Evolutionary conservation across 73 alveolate species (phyloP), one percentile per base, ranked within the genome.

Genomic region (Paramecium pentaurelia): DNA sequence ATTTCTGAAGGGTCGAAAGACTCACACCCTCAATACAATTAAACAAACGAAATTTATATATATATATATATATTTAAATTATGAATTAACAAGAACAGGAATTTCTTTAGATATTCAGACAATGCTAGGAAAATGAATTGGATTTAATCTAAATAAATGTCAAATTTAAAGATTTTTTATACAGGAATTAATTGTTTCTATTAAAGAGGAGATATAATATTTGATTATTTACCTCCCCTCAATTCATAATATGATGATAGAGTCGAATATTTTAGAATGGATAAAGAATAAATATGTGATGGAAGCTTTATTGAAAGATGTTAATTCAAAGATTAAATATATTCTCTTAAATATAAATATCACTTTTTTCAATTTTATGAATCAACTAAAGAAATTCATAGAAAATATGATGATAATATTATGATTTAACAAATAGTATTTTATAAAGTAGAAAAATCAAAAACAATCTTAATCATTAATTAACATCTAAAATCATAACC

Each of bases 1-100:
- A 80, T 80, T 80, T 80, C 91, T 80, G 91, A 47, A 80, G 91
- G 91, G 91, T 80, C 91, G 71, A 80, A 80, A 80, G 91, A 80
- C 91, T 47, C 91, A 77, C 38, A 37, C 91, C 22, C 91, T 49
- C 44, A 27, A 16, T 32, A 1, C 25, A 54, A 80, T 45, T 80
- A 80, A 45, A 10, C 77, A 80, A 80, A 80, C 77, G 91, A 80
- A 80, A 80, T 44, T 44, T 37, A n/a, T 37, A 68, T 73, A 71
- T 71, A 68, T 73, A 71, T 71, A 32, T 71, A 28, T 34, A 73
- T 64, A 6, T 64, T 28, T 64, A 49, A 49, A 49, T 49, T 49
- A 49, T 49, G 60, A 49, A 49, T 49, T n/a, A 11, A 49, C 60
- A 34, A 64, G 70, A 54, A 54, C 9, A 54, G 32, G 70, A 54